These are phyloP conservation scores for Solanum piurae DNA, from an alignment of 257 asterid species.

Conservation along the genomic window DNA sequence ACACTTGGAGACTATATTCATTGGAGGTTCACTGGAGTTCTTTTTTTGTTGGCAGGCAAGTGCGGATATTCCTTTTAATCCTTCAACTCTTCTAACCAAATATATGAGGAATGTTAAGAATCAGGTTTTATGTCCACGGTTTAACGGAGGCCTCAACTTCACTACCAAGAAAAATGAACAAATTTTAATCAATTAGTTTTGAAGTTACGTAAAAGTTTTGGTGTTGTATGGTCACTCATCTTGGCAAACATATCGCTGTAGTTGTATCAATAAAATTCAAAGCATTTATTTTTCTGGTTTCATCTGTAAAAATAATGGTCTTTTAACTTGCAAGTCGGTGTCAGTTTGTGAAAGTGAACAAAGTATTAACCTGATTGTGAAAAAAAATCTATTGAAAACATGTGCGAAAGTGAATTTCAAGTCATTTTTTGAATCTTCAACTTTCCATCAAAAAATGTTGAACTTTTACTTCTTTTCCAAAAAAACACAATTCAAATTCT, in stretches of 20 bases:
- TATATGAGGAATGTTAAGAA: slow-evolving; percentile 14
- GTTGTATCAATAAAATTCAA: too few relatives aligned
- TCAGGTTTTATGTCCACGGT: not conserved
- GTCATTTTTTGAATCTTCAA: not conserved
- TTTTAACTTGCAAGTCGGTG: not conserved
- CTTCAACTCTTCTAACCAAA: slow-evolving; percentile 62
- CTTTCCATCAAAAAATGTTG: not conserved
- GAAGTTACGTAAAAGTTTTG: not conserved
- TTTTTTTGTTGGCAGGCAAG: slow-evolving; percentile 37
- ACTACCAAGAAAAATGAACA: not conserved
- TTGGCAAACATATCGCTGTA: not conserved
- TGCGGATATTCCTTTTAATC: slow-evolving; percentile 41
- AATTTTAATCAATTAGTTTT: not conserved
- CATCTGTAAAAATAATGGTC: not conserved
- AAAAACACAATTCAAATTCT: not conserved
- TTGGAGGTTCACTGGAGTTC: not conserved
- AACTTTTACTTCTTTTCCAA: not conserved
- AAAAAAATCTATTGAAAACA: not conserved
- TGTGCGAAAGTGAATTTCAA: not conserved
- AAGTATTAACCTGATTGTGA: not conserved
- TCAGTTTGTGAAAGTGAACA: not conserved
- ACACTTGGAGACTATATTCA: not conserved
- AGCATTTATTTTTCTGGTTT: not conserved
- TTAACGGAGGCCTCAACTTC: not conserved
- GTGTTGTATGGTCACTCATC: not conserved